Conservation (phyloP, 2,329 filamentous ascomycete species). For the Penicillium hesseltinei region DNA sequence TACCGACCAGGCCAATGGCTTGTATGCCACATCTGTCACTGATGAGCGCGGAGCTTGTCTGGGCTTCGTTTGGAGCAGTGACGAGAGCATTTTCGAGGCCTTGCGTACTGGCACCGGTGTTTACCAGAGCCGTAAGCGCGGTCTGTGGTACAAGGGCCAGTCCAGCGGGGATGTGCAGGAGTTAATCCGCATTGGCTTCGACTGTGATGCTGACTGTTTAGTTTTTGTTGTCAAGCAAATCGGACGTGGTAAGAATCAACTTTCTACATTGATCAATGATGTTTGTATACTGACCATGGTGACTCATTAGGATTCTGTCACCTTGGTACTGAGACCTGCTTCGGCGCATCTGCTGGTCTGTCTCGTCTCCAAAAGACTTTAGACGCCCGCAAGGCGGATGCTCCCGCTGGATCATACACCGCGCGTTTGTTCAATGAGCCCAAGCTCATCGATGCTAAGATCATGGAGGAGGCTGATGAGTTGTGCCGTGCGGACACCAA, state of each 20-base stretch:
- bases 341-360: constrained; percentile 79
- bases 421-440: constrained; percentile 88
- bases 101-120: constrained; percentile 78
- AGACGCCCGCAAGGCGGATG: constrained; percentile 73
- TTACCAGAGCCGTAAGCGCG: constrained; percentile 93
- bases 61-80: constrained; percentile 90
- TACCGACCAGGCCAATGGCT: constrained; percentile 77
- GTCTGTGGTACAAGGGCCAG: constrained; percentile 94
- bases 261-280: neutral
- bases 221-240: constrained; percentile 87
- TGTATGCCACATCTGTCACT: constrained; percentile 86
- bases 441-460: constrained; percentile 87
- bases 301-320: constrained; percentile 73
- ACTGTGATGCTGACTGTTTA: constrained; percentile 92
- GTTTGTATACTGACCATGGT: constrained; percentile 17
- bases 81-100: constrained; percentile 84
- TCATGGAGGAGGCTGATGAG: constrained; percentile 97
- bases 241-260: constrained; percentile 58
- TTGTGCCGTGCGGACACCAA: constrained; percentile 81
- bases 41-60: constrained; percentile 82
- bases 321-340: constrained; percentile 86
- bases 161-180: constrained; percentile 93
- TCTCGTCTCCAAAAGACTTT: constrained; percentile 85
- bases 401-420: constrained; percentile 89
- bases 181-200: constrained; percentile 76